phyloP scores from a whole-genome alignment of 192 early-diverging fungal genomes.

The Kappamyces sp. region DNA sequence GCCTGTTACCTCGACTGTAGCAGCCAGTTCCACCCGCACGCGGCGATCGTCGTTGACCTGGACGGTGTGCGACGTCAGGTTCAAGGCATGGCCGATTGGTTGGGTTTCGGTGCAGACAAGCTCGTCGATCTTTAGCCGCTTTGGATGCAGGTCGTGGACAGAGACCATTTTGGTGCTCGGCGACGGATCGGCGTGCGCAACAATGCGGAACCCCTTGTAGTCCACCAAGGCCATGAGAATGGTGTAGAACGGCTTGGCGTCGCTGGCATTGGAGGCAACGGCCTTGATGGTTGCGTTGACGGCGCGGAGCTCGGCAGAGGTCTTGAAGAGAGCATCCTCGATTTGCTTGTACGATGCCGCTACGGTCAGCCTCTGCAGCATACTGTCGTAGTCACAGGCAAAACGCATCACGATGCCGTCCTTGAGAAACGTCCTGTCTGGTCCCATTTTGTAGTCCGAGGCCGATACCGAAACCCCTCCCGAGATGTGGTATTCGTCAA shows the following conservation, averaged over 20 bases:
- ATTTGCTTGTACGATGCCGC: constrained; percentile 31
- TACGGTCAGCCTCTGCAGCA: constrained; percentile 11
- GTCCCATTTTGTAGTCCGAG: neutral
- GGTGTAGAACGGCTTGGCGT: constrained; percentile 30
- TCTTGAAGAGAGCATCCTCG: constrained; percentile 21
- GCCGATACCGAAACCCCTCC: neutral
- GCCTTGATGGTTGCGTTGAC: constrained; percentile 35
- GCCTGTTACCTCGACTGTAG: constrained; percentile 32
- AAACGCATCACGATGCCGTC: constrained; percentile 42
- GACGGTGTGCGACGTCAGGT: constrained; percentile 45
- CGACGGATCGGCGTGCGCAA: constrained; percentile 43
- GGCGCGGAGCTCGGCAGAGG: constrained; percentile 36
- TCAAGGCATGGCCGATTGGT: constrained; percentile 25
- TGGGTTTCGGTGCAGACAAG: constrained; percentile 24
- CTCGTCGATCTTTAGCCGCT: constrained; percentile 32
- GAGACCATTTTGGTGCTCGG: constrained; percentile 14
- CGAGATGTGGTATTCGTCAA: constrained; percentile 45
- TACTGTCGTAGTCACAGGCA: constrained; percentile 42
- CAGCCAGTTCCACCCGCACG: constrained; percentile 31
- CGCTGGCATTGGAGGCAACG: constrained; percentile 8
- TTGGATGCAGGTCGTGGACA: constrained; percentile 24
- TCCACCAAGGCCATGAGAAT: constrained; percentile 45
- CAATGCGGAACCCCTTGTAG: constrained; percentile 54
- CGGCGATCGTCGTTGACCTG: constrained; percentile 42
- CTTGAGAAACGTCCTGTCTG: neutral